Conservation (phyloP, 805 yeast species). For the Kodamaea jinghongensis region DNA sequence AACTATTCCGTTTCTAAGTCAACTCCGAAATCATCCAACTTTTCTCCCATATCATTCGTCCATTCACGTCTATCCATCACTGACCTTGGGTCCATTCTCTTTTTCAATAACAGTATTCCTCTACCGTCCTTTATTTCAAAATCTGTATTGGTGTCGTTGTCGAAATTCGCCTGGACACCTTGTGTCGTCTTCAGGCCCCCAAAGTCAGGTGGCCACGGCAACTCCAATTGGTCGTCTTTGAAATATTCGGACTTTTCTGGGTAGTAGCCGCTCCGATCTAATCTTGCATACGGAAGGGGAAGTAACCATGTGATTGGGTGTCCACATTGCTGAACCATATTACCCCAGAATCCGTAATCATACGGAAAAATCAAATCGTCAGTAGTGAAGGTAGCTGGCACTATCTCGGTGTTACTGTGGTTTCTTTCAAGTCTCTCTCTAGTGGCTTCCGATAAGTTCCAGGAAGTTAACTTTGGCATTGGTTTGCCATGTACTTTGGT, state of each 20-base stretch:
- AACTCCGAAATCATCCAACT: slow-evolving; percentile 82
- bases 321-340: slow-evolving; percentile 57
- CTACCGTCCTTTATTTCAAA: slow-evolving; percentile 8
- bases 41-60: slow-evolving; percentile 82
- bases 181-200: slow-evolving; percentile 39
- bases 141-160: slow-evolving; percentile 7
- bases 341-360: slow-evolving; percentile 61
- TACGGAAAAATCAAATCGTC: slow-evolving; percentile 83
- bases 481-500: slow-evolving; percentile 34
- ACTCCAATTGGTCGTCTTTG: slow-evolving; percentile 54
- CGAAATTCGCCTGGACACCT: slow-evolving; percentile 11
- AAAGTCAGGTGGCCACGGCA: slow-evolving; percentile 96
- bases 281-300: slow-evolving; percentile 66
- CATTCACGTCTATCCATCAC: slow-evolving; percentile 49
- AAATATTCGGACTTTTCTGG: slow-evolving; percentile 52
- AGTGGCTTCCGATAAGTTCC: slow-evolving; percentile 24
- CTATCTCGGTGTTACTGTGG: slow-evolving; percentile 11
- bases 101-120: slow-evolving; percentile 24
- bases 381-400: slow-evolving; percentile 42
- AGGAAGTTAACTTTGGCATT: slow-evolving; percentile 47
- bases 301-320: slow-evolving; percentile 61
- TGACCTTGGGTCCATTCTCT: slow-evolving; percentile 37
- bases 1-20: slow-evolving; percentile 63
- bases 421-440: slow-evolving; percentile 3
- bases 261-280: slow-evolving; percentile 51